phyloP scores from a whole-genome alignment of 2,329 filamentous ascomycete genomes.

The Arachnopeziza araneosa region DNA sequence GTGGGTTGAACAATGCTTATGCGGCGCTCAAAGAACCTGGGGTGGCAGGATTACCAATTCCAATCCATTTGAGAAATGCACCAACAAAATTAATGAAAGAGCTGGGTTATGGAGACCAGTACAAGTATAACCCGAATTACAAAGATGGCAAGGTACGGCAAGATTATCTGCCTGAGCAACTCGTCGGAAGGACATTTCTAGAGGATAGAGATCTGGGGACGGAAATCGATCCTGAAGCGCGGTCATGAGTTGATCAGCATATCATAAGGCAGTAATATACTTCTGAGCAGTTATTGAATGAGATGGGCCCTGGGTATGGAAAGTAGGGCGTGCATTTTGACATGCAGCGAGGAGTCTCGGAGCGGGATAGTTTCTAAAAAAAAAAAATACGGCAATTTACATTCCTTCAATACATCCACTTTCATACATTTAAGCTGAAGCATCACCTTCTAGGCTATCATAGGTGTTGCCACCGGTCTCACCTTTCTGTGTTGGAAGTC shows the following conservation, averaged over 20 bases:
- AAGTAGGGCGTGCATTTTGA: neutral
- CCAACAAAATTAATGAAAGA: conserved; percentile 92
- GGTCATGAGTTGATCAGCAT: conserved; percentile 13
- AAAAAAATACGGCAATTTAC: neutral
- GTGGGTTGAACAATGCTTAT: conserved; percentile 74
- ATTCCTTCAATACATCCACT: neutral
- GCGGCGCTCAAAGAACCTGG: conserved; percentile 77
- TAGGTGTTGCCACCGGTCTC: conserved; percentile 15
- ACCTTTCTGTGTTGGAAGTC: conserved; percentile 20
- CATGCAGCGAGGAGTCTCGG: neutral
- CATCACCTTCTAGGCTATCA: conserved; percentile 17
- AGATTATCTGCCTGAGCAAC: conserved; percentile 78
- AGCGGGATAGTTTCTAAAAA: neutral
- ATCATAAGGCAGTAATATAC: too few species aligned
- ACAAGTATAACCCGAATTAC: conserved; percentile 96
- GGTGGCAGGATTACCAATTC: conserved; percentile 73
- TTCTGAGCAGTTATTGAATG: too few species aligned
- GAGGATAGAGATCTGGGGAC: conserved; percentile 76
- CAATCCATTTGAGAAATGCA: conserved; percentile 84
- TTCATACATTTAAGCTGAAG: conserved; percentile 12
- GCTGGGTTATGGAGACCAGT: conserved; percentile 81
- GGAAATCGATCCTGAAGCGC: conserved; percentile 57
- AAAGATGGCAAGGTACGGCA: conserved; percentile 74
- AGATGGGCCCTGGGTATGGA: neutral
- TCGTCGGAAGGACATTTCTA: conserved; percentile 68